Conservation (phyloP, 164 flowering plant genomes). For the Brasenia schreberi region DNA sequence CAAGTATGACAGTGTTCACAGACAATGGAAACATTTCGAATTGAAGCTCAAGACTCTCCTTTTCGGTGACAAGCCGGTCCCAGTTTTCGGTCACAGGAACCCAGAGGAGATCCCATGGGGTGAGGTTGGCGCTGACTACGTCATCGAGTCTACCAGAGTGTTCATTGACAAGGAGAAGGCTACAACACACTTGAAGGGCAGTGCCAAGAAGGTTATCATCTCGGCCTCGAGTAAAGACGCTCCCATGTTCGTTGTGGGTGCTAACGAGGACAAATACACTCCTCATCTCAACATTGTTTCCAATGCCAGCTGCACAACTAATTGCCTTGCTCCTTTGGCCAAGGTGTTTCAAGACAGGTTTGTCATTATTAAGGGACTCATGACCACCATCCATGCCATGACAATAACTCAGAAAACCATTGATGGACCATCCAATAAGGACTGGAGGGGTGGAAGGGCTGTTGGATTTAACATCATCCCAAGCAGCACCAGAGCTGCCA, state of each 20-base stretch:
- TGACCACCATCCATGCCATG: no score
- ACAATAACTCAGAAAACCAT: no score
- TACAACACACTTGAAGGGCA: constrained; percentile 67
- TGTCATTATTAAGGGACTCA: no score
- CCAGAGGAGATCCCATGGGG: constrained; percentile 78
- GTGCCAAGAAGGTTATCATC: constrained; percentile 71
- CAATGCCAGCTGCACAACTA: constrained; percentile 92
- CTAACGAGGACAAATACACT: constrained; percentile 53
- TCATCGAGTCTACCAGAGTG: constrained; percentile 67
- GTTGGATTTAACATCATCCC: no score
- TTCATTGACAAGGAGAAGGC: constrained; percentile 64
- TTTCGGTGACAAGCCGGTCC: no score
- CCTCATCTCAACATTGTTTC: constrained; percentile 82
- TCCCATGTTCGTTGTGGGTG: constrained; percentile 84
- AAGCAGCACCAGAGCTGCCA: no score
- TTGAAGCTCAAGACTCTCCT: no score
- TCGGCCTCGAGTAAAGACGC: constrained; percentile 94
- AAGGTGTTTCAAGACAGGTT: constrained; percentile 53
- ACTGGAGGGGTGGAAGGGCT: no score
- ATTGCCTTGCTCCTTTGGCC: constrained; percentile 86
- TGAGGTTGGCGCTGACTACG: constrained; percentile 46
- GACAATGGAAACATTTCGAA: no score
- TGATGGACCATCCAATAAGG: no score
- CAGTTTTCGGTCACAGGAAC: no score
- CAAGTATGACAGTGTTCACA: no score